phyloP scores from a whole-genome alignment of 2,329 filamentous ascomycete genomes.

The Penicillium sp. region DNA sequence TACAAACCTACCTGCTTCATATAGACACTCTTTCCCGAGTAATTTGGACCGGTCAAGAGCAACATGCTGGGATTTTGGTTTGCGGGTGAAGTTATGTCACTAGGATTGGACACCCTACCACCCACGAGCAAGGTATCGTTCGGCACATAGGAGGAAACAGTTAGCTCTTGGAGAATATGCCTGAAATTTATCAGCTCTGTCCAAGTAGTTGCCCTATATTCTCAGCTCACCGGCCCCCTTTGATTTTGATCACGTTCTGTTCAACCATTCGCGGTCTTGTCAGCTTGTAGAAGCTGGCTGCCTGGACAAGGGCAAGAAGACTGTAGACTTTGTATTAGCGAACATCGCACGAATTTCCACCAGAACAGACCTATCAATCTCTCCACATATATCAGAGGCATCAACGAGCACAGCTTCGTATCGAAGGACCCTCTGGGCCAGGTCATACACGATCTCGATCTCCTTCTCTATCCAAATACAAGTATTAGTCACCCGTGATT shows the following conservation, averaged over 20 bases:
- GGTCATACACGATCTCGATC: constrained; percentile 77
- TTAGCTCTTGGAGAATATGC: constrained; percentile 81
- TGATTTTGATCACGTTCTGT: constrained; percentile 68
- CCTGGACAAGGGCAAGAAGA: constrained; percentile 72
- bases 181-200: constrained; percentile 33
- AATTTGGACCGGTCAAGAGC: constrained; percentile 87
- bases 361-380: constrained; percentile 65
- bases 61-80: constrained; percentile 61
- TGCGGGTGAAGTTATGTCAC: neutral
- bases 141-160: constrained; percentile 73
- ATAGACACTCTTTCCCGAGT: constrained; percentile 94
- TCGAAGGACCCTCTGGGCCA: constrained; percentile 67
- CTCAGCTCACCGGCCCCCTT: constrained; percentile 61
- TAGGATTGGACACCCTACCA: constrained; percentile 38
- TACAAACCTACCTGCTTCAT: constrained; percentile 65
- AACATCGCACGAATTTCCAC: neutral
- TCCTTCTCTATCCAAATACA: constrained; percentile 62
- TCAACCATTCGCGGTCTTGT: constrained; percentile 64
- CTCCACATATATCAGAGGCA: constrained; percentile 77
- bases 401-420: constrained; percentile 62
- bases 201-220: neutral
- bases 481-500: neutral
- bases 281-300: constrained; percentile 71
- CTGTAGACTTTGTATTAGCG: constrained; percentile 41
- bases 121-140: constrained; percentile 73